Evolutionary conservation across 768 basidiomycete genomes (phyloP).

Genomic region (Mycena vulgaris): DNA sequence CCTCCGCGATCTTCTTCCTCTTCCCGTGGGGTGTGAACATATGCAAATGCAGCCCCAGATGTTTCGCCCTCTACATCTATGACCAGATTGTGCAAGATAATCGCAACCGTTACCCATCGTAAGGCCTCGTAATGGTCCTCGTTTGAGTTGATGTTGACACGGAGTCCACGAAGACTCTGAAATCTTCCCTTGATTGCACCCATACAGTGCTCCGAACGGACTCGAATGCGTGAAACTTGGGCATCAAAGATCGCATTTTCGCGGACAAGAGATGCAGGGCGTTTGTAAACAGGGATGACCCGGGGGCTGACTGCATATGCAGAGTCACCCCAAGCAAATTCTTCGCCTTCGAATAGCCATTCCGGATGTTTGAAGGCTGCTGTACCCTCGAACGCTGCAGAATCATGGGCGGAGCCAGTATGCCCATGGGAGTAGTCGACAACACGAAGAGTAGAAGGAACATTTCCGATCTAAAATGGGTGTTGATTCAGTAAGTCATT

Average conservation of each 20-base stretch:
- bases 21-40: too few relatives aligned
- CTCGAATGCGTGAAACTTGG: conserved; percentile 45
- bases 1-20: too few relatives aligned
- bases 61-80: too few relatives aligned
- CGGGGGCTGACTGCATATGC: conserved; percentile 46
- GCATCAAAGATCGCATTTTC: conserved; percentile 49
- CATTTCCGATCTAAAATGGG: conserved; percentile 51
- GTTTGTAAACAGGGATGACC: conserved; percentile 48
- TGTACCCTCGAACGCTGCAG: conserved; percentile 51
- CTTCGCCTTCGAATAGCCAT: conserved; percentile 46
- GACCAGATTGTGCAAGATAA: too few relatives aligned
- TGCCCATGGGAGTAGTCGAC: conserved; percentile 51
- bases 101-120: too few relatives aligned
- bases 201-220: conserved; percentile 56
- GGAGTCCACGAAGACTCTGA: conserved; percentile 49
- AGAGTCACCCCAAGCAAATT: conserved; percentile 43
- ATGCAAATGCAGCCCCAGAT: too few relatives aligned
- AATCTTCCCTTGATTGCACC: conserved; percentile 54
- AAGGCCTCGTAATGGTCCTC: too few relatives aligned
- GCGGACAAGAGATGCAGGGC: conserved; percentile 46
- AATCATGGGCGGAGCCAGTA: conserved; percentile 54
- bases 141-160: conserved; percentile 50
- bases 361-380: conserved; percentile 43
- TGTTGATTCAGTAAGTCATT: not conserved
- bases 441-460: conserved; percentile 48